phyloP scores from a whole-genome alignment of 306 rosid genomes.

The Albizia julibrissin region DNA sequence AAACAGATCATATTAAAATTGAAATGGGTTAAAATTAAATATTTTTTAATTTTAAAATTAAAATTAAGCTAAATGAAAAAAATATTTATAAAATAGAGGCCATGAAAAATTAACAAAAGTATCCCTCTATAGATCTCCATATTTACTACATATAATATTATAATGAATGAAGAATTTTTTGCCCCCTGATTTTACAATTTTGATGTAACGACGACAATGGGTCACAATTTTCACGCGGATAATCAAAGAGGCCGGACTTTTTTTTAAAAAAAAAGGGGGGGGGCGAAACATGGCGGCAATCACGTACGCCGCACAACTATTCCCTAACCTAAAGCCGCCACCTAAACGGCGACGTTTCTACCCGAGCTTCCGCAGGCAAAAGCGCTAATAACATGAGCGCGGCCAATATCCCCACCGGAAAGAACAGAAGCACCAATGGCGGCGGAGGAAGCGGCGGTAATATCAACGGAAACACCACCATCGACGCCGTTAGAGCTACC shows the following conservation, averaged over 20 bases:
- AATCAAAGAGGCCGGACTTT: not conserved
- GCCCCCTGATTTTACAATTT: constrained; percentile 21
- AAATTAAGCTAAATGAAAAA: no score
- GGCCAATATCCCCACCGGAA: constrained; percentile 76
- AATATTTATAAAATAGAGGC: not conserved
- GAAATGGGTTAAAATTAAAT: not conserved
- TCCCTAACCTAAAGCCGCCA: constrained; percentile 4
- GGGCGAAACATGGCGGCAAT: constrained; percentile 26
- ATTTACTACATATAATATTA: not conserved
- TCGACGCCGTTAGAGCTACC: constrained; percentile 53
- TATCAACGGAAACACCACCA: constrained; percentile 66
- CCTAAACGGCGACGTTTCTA: constrained; percentile 38
- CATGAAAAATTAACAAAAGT: not conserved
- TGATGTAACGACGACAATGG: not conserved
- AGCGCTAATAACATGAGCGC: constrained; percentile 72
- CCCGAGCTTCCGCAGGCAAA: constrained; percentile 55
- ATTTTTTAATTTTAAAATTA: not conserved
- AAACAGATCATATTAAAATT: not conserved
- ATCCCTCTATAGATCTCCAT: not conserved
- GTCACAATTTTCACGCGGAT: not conserved
- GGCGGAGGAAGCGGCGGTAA: constrained; percentile 84
- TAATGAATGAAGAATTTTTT: no score
- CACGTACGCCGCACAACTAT: not conserved
- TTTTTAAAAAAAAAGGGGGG: no score
- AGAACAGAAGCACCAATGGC: constrained; percentile 63